phyloP scores from a whole-genome alignment of 768 basidiomycete species.

The Cystobasidium onofrii region DNA sequence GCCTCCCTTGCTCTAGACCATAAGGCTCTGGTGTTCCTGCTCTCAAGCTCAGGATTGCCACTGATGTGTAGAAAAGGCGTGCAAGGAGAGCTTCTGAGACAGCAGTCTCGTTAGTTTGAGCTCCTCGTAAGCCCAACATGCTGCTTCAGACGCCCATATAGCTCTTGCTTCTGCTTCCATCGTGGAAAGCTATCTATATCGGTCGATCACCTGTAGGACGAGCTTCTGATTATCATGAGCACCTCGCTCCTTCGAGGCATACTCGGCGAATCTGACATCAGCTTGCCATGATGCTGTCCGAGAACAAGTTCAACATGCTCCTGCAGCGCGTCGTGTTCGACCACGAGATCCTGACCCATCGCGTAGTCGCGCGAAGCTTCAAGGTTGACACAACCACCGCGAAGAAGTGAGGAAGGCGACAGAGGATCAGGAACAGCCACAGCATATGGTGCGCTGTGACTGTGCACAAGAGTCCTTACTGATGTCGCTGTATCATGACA shows the following conservation, averaged over 20 bases:
- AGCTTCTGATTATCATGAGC: too few relatives aligned
- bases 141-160: not conserved
- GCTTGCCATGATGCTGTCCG: not conserved
- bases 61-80: too few relatives aligned
- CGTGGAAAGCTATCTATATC: not conserved
- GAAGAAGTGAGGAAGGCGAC: slow-evolving; percentile 13
- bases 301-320: slow-evolving; percentile 17
- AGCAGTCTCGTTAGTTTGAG: too few relatives aligned
- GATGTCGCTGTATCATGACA: too few relatives aligned
- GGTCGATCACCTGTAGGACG: not conserved
- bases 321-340: slow-evolving; percentile 26
- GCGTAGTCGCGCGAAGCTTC: slow-evolving; percentile 28
- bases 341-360: slow-evolving; percentile 23
- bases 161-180: not conserved
- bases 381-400: slow-evolving; percentile 6
- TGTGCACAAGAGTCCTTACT: too few relatives aligned
- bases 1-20: too few relatives aligned
- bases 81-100: too few relatives aligned
- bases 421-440: not conserved
- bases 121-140: not conserved
- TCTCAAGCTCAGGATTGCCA: too few relatives aligned
- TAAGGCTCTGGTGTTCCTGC: too few relatives aligned
- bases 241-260: not conserved
- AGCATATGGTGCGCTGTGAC: too few relatives aligned
- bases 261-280: not conserved